These are phyloP conservation scores for Acacia concinna DNA, from an alignment of 331 rosid genomes.

Conservation along the genomic window DNA sequence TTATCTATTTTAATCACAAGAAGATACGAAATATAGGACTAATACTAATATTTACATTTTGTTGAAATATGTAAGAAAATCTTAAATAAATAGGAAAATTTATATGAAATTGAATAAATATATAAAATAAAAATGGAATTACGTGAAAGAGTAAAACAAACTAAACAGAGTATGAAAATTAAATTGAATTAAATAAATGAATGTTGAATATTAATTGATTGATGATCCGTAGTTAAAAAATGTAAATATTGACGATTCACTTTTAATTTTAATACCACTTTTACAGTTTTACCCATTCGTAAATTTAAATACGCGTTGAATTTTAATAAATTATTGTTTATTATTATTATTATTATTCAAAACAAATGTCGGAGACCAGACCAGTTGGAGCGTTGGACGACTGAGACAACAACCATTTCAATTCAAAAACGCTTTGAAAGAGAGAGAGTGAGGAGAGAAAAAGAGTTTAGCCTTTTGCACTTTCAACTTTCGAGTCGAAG, in stretches of 20 bases:
- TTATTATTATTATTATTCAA: conserved; percentile 20
- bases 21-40: not conserved
- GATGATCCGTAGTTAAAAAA: too few relatives aligned
- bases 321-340: not conserved
- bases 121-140: too few relatives aligned
- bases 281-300: not conserved
- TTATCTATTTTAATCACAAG: too few relatives aligned
- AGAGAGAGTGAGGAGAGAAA: not conserved
- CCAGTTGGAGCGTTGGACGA: conserved; percentile 6
- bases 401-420: conserved; percentile 31
- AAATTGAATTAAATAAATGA: too few relatives aligned
- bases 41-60: too few relatives aligned
- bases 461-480: conserved; percentile 26
- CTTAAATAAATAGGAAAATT: not conserved
- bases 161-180: too few relatives aligned
- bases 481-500: conserved; percentile 29
- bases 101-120: not conserved
- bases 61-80: not conserved
- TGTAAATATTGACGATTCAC: not conserved
- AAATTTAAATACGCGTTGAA: not conserved
- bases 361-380: conserved; percentile 20
- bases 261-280: too few relatives aligned
- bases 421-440: conserved; percentile 23
- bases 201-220: too few relatives aligned
- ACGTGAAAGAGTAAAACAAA: not conserved